These are phyloP conservation scores for Mycena belliarum DNA, from an alignment of 768 basidiomycete species.

Conservation along the genomic window DNA sequence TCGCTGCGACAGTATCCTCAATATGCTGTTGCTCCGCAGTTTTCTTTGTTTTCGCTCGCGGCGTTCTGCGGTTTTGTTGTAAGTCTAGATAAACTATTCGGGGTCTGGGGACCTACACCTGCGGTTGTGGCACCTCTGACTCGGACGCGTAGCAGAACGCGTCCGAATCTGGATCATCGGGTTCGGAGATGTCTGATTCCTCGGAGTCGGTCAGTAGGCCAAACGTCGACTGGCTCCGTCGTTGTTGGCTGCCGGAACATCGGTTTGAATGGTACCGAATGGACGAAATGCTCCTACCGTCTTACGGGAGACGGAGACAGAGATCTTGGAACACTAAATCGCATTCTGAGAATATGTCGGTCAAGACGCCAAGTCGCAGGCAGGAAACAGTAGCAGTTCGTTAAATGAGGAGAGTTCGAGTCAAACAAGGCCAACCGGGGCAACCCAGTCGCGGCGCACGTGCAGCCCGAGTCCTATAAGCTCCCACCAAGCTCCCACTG, in stretches of 20 bases:
- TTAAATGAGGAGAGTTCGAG: neutral
- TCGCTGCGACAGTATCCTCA: constrained; percentile 53
- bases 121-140: constrained; percentile 35
- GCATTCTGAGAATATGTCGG: constrained; percentile 4
- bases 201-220: constrained; percentile 10
- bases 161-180: constrained; percentile 12
- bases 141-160: constrained; percentile 47
- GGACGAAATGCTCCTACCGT: constrained; percentile 7
- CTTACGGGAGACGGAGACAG: constrained; percentile 21
- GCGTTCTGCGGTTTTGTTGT: constrained; percentile 18
- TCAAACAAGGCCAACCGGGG: neutral
- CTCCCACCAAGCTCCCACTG: no score
- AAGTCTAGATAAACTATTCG: neutral
- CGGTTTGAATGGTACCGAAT: neutral
- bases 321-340: constrained; percentile 21
- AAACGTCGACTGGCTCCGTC: constrained; percentile 13
- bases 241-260: constrained; percentile 3
- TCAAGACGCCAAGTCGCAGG: neutral
- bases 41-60: constrained; percentile 31
- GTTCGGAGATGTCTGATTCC: constrained; percentile 8
- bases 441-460: constrained; percentile 12
- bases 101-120: constrained; percentile 36
- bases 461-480: neutral
- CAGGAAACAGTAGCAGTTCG: neutral
- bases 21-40: constrained; percentile 43